Percentiles rank a stretch among this genome's conserved stretches.
Conservation (phyloP, 1,139 yeast genomes). For the Yamadazyma kanchanaburiensis region DNA sequence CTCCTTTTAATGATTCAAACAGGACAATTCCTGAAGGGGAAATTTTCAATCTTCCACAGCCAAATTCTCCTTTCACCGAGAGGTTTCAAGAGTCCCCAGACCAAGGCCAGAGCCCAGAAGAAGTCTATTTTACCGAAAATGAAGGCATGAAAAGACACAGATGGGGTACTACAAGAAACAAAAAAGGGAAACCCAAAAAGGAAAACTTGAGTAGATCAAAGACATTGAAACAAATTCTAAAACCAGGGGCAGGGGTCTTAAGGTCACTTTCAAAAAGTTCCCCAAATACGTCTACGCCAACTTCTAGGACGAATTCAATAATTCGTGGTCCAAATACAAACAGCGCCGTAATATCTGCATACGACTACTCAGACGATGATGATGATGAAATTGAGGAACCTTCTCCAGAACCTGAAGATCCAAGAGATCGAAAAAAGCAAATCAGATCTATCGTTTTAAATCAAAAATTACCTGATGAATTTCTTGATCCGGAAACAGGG, state of each 20-base stretch:
- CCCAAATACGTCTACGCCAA: slow-evolving; percentile 3
- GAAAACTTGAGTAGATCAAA: slow-evolving; percentile 44
- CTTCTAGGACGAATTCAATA: slow-evolving; percentile 11
- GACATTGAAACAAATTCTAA: slow-evolving; percentile 37
- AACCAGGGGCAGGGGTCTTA: slow-evolving; percentile 11
- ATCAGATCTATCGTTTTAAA: slow-evolving; percentile 65
- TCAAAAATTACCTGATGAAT: slow-evolving; percentile 60
- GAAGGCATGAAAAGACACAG: slow-evolving; percentile 64
- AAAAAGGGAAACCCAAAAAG: slow-evolving; percentile 61
- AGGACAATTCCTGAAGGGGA: slow-evolving; percentile 20
- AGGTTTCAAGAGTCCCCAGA: slow-evolving; percentile 7
- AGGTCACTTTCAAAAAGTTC: slow-evolving; percentile 9
- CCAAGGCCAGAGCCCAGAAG: slow-evolving; percentile 11
- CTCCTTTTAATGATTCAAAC: slow-evolving; percentile 23
- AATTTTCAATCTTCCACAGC: slow-evolving; percentile 15
- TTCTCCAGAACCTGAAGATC: slow-evolving; percentile 30
- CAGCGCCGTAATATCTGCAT: slow-evolving; percentile 18
- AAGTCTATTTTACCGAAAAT: slow-evolving; percentile 8
- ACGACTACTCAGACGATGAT: slow-evolving; percentile 29
- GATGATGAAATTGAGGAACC: slow-evolving; percentile 18
- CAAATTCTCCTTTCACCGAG: slow-evolving; percentile 16
- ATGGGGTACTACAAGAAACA: slow-evolving; percentile 88
- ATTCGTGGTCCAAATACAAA: slow-evolving; percentile 15
- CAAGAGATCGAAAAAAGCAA: slow-evolving; percentile 38
- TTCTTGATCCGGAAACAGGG: slow-evolving; percentile 46